These are phyloP conservation scores for Syzygium syzygioides DNA, from an alignment of 441 rosid species.

Conservation along the genomic window DNA sequence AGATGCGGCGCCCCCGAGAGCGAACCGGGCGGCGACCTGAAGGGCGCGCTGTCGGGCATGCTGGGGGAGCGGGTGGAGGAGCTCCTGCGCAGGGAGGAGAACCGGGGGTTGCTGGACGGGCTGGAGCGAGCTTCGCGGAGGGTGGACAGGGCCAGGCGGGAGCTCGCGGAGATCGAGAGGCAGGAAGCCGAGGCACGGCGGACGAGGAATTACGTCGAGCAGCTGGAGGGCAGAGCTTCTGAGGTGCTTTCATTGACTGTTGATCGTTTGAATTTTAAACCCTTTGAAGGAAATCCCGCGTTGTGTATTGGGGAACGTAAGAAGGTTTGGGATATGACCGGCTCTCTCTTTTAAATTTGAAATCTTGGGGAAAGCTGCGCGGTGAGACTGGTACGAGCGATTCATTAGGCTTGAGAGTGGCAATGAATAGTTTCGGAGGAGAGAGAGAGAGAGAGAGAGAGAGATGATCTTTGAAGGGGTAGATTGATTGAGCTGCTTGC, in stretches of 20 bases:
- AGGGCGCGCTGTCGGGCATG: constrained; percentile 55
- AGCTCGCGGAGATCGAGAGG: constrained; percentile 70
- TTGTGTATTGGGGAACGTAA: not conserved
- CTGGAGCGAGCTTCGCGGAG: constrained; percentile 69
- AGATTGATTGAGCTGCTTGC: not conserved
- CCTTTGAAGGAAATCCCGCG: not conserved
- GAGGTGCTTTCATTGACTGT: constrained; percentile 13
- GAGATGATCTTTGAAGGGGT: not conserved
- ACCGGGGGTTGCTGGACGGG: constrained; percentile 66
- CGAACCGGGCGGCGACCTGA: constrained; percentile 31
- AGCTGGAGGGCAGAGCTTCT: constrained; percentile 55
- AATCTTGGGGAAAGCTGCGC: not conserved
- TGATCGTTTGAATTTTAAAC: not conserved
- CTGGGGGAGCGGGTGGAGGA: constrained; percentile 64
- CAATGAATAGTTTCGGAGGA: not conserved
- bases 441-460: not conserved
- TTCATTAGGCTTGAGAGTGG: not conserved
- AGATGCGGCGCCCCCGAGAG: constrained; percentile 31
- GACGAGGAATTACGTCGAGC: constrained; percentile 41
- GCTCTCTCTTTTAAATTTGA: not conserved
- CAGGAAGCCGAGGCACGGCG: constrained; percentile 55
- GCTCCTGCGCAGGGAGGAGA: constrained; percentile 64
- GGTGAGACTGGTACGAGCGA: not conserved
- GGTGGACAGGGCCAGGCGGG: constrained; percentile 62
- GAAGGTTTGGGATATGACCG: not conserved